Conservation (phyloP, 768 basidiomycete genomes). For the Coprinopsis sp. region DNA sequence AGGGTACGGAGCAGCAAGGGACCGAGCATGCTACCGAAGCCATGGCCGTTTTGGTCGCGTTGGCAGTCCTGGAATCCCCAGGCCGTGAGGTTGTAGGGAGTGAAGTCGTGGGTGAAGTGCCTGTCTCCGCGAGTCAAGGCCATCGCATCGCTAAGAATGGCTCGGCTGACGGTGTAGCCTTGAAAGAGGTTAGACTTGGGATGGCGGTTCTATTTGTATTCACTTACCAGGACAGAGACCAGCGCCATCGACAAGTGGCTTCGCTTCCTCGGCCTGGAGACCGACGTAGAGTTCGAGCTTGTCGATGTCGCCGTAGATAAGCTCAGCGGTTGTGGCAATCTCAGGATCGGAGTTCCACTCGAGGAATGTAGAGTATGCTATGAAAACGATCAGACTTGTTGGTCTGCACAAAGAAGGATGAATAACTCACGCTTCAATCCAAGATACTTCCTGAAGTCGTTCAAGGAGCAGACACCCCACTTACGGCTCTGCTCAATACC, state of each 20-base stretch:
- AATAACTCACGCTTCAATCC: constrained; percentile 62
- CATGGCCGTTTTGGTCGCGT: constrained; percentile 63
- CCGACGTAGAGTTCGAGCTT: constrained; percentile 79
- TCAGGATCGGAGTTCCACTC: constrained; percentile 79
- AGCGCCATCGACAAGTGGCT: constrained; percentile 71
- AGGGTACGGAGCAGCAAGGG: constrained; percentile 71
- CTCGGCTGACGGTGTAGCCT: constrained; percentile 81
- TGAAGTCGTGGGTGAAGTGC: constrained; percentile 78
- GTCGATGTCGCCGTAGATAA: constrained; percentile 71
- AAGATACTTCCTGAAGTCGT: constrained; percentile 80
- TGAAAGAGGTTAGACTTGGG: not conserved
- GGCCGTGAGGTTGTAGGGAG: constrained; percentile 72
- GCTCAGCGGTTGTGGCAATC: constrained; percentile 69
- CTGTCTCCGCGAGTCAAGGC: constrained; percentile 84
- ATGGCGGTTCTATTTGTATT: not conserved
- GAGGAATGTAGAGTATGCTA: constrained; percentile 64
- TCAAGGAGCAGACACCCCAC: constrained; percentile 82
- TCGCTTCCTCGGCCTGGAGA: constrained; percentile 73
- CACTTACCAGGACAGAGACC: constrained; percentile 75
- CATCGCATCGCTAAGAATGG: constrained; percentile 82
- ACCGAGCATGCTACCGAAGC: constrained; percentile 74
- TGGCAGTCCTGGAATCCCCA: constrained; percentile 87
- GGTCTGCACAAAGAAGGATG: not conserved
- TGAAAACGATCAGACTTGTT: not conserved
- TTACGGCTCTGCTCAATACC: constrained; percentile 70